Percentiles rank a stretch among this genome's conserved stretches.
These are phyloP conservation scores for Euryodendron excelsum DNA, from an alignment of 148 eudicot species.

Conservation along the genomic window DNA sequence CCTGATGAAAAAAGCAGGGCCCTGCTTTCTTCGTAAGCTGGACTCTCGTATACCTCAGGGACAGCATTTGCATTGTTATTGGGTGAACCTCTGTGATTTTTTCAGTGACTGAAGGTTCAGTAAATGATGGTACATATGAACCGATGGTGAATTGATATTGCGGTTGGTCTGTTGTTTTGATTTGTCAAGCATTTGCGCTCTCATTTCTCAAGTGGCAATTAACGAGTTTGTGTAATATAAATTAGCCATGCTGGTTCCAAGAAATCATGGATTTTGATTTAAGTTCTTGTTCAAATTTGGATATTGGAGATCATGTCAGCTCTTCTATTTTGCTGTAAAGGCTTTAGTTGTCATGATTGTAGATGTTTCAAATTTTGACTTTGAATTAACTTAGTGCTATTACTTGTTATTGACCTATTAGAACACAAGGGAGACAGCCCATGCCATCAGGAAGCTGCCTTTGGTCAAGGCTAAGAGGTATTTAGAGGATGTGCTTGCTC, in stretches of 20 bases:
- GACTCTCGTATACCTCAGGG: conserved; percentile 25
- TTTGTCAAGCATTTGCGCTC: too few species aligned
- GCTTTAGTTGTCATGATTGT: not conserved
- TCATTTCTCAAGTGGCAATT: too few species aligned
- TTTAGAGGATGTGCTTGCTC: conserved; percentile 55
- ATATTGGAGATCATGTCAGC: not conserved
- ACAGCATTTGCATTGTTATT: conserved; percentile 14
- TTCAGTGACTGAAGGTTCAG: conserved; percentile 28
- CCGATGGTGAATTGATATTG: not conserved
- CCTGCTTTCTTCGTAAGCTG: not conserved
- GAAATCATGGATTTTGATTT: too few species aligned
- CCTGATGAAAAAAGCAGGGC: conserved; percentile 13
- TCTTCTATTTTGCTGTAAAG: not conserved
- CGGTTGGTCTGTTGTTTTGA: too few species aligned
- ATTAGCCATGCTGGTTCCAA: too few species aligned
- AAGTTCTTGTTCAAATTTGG: too few species aligned
- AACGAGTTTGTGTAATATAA: too few species aligned
- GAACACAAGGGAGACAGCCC: conserved; percentile 68
- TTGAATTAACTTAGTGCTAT: not conserved
- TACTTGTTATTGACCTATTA: conserved; percentile 2
- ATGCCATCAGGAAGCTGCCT: conserved; percentile 50
- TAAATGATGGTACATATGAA: conserved; percentile 19
- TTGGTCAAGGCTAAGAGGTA: conserved; percentile 53
- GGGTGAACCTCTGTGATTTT: conserved; percentile 26
- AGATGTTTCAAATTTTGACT: not conserved